Evolutionary conservation across 345 rosid species (phyloP).

Genomic region (Syzygium jambos): DNA sequence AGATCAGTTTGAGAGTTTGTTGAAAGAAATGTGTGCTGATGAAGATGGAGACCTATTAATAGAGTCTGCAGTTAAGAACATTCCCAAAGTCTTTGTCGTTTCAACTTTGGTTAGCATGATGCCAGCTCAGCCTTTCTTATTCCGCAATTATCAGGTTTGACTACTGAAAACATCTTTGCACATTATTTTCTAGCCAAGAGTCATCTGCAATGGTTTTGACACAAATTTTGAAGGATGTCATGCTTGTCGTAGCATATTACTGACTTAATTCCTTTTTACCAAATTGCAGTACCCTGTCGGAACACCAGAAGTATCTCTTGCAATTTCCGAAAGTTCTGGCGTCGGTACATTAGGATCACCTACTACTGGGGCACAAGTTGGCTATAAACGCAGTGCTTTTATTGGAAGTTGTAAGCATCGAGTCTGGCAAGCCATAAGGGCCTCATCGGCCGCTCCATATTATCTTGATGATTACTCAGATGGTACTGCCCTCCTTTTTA

Average conservation of each 20-base stretch:
- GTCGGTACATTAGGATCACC: constrained; percentile 50
- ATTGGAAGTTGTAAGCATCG: constrained; percentile 96
- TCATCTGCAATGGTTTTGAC: background rate
- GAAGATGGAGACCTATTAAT: constrained; percentile 92
- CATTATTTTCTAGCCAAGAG: background rate
- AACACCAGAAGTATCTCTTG: constrained; percentile 78
- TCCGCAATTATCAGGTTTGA: constrained; percentile 93
- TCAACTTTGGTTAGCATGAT: constrained; percentile 88
- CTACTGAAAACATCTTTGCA: background rate
- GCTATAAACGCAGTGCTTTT: constrained; percentile 86
- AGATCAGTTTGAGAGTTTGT: constrained; percentile 89
- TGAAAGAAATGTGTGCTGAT: constrained; percentile 97
- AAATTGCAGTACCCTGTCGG: constrained; percentile 76
- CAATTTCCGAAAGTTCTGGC: constrained; percentile 73
- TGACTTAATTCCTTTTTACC: background rate
- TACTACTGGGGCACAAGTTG: constrained; percentile 67
- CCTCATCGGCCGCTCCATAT: constrained; percentile 99
- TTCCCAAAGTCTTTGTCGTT: constrained; percentile 91
- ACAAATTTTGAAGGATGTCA: background rate
- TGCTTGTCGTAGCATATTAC: background rate
- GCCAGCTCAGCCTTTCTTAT: constrained; percentile 95
- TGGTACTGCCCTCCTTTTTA: constrained; percentile 31
- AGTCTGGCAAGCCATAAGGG: constrained; percentile 97
- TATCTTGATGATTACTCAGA: constrained; percentile 97
- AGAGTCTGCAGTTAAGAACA: constrained; percentile 86